Percentiles rank a stretch among this genome's conserved stretches.
These are phyloP conservation scores for Epichloe glyceriae DNA, from an alignment of 2,329 filamentous ascomycete species.

Conservation along the genomic window DNA sequence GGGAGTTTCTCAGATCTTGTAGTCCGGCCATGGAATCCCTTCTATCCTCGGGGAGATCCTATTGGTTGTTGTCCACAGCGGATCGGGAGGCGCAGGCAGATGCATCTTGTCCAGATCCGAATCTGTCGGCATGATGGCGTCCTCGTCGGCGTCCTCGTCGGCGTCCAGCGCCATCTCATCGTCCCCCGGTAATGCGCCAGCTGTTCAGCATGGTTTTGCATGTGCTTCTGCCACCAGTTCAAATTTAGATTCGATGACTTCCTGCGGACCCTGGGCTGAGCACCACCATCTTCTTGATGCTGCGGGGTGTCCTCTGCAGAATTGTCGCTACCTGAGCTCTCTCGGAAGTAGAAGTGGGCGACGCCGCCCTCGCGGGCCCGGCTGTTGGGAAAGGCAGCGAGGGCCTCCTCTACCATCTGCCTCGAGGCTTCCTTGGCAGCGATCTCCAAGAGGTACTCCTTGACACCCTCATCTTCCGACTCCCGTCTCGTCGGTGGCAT, in stretches of 20 bases:
- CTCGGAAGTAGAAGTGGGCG: constrained; percentile 56
- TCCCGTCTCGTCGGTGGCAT: constrained; percentile 41
- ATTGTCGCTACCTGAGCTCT: constrained; percentile 47
- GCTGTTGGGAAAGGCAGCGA: constrained; percentile 65
- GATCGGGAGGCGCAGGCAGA: constrained; percentile 24
- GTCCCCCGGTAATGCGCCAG: constrained; percentile 34
- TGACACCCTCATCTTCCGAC: constrained; percentile 62
- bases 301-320: constrained; percentile 25
- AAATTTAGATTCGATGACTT: constrained; percentile 51
- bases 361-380: constrained; percentile 56
- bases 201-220: constrained; percentile 65
- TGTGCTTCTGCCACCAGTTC: constrained; percentile 65
- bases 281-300: constrained; percentile 12
- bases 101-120: constrained; percentile 32
- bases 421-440: constrained; percentile 70
- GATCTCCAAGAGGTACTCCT: constrained; percentile 64
- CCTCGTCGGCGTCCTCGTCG: constrained; percentile 11
- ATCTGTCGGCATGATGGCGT: constrained; percentile 21
- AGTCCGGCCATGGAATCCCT: constrained; percentile 16
- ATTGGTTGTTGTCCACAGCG: constrained; percentile 28
- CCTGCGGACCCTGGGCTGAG: constrained; percentile 28
- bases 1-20: constrained; percentile 11
- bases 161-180: constrained; percentile 16
- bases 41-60: constrained; percentile 16
- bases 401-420: constrained; percentile 63